These are phyloP conservation scores for Aspergillus sp. DNA, from an alignment of 2,329 filamentous ascomycete species.

Conservation along the genomic window DNA sequence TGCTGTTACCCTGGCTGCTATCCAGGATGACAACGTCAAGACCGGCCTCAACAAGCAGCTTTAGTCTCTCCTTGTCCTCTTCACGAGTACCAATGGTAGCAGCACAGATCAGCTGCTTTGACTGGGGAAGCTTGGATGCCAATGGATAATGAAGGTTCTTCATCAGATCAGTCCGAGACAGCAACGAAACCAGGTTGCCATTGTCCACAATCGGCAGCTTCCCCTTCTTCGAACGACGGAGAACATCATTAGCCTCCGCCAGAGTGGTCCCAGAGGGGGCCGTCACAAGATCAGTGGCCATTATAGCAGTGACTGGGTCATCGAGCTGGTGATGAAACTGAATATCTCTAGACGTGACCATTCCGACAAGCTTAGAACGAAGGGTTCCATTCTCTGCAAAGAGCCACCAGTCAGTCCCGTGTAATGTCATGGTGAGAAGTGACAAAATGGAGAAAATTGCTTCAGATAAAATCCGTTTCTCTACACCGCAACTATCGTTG, in stretches of 20 bases:
- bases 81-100: conserved; percentile 92
- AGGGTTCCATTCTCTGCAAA: conserved; percentile 74
- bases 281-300: conserved; percentile 91
- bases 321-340: conserved; percentile 78
- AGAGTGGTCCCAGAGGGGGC: conserved; percentile 75
- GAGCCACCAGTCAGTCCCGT: conserved; percentile 11
- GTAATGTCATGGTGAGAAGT: too few species aligned
- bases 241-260: conserved; percentile 80
- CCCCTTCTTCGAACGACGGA: conserved; percentile 95
- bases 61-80: conserved; percentile 78
- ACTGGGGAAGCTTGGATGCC: conserved; percentile 89
- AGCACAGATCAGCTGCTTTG: conserved; percentile 93
- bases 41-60: conserved; percentile 85
- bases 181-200: conserved; percentile 81
- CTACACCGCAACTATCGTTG: conserved; percentile 79
- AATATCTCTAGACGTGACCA: conserved; percentile 95
- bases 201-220: conserved; percentile 89
- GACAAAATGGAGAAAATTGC: conserved; percentile 8
- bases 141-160: conserved; percentile 98
- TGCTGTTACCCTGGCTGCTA: conserved; percentile 94
- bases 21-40: conserved; percentile 93
- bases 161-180: conserved; percentile 90
- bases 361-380: conserved; percentile 90
- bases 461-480: conserved; percentile 51
- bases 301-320: conserved; percentile 73